These are phyloP conservation scores for Coriolopsis trogii DNA, from an alignment of 1,284 basidiomycete genomes.

Conservation along the genomic window DNA sequence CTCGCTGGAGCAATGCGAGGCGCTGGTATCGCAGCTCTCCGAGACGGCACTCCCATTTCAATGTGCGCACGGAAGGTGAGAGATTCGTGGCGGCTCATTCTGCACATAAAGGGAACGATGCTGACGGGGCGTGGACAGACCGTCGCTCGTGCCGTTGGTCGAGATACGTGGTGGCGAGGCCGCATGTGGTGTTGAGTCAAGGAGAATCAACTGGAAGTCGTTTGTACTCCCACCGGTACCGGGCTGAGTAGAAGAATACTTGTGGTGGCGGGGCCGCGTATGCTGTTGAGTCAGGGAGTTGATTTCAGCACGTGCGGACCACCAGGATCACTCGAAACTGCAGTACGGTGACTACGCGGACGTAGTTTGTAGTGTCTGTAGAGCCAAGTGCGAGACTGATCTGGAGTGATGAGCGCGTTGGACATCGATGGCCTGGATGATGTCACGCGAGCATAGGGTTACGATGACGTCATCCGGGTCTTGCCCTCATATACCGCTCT, in stretches of 20 bases:
- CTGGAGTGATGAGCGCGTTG: constrained; percentile 5
- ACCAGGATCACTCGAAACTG: too few relatives aligned
- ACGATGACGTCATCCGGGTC: constrained; percentile 19
- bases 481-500: constrained; percentile 19
- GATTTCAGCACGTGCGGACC: too few relatives aligned
- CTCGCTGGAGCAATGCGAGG: constrained; percentile 65
- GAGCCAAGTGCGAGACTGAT: constrained; percentile 11
- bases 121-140: constrained; percentile 18
- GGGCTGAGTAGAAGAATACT: not conserved
- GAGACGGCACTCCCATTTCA: constrained; percentile 85
- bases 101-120: too few relatives aligned
- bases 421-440: constrained; percentile 24
- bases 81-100: too few relatives aligned
- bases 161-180: constrained; percentile 16
- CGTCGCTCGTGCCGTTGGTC: constrained; percentile 33
- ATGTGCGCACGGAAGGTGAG: constrained; percentile 90
- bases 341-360: too few relatives aligned
- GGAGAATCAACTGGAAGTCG: constrained; percentile 10
- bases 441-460: constrained; percentile 20
- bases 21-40: constrained; percentile 69
- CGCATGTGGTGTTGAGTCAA: not conserved
- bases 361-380: too few relatives aligned
- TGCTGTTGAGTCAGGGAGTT: too few relatives aligned
- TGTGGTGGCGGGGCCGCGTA: too few relatives aligned
- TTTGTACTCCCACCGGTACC: constrained; percentile 1